Evolutionary conservation across 1,284 basidiomycete species (phyloP), one percentile per base, ranked within the genome.

Genomic region (Cryptococcus hybrid): DNA sequence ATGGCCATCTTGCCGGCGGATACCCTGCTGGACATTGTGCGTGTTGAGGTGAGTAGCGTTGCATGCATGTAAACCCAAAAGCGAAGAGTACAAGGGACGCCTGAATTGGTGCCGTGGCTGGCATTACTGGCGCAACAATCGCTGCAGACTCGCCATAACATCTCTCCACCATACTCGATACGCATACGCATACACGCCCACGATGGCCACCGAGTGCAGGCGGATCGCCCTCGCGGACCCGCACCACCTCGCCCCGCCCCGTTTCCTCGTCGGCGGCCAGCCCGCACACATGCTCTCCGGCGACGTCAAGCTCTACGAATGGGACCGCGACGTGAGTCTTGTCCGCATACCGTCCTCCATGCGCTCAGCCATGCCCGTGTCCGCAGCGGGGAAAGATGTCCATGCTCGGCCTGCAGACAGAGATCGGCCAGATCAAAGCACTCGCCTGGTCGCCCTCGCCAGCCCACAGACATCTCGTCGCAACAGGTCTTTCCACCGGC

Each of bases 241-340:
- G 5, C 62, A 66, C 6, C 53, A 60, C 34, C 43, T 55, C 34
- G 48, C 51, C 34, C 54, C 61, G n/a, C 56, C 70, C 0, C 59
- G 70, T 8, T 75, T 76, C 47, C 63, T 70, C n/a, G 67, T 75
- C n/a, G 72, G 68, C 3, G 73, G 71, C 7, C 73, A 75, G 53
- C 64, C 62, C 7, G 66, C 66, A 12, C 64, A 65, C 2, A 62
- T 65, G 18, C 65, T 65, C 7, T 65, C 63, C 11, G 73, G 73
- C 8, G 73, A 77, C 57, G 60, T 74, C 58, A 71, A 70, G 63
- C 65, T 77, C 68, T 77, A 68, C 54, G 68, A 74, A 54, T 76
- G 73, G 73, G 58, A 64, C 37, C 53, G 60, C 35, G 62, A 64
- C 43, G 73, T 75, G 56, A 55, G 69, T 65, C 24, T 24, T 7